phyloP scores from a whole-genome alignment of 2,329 filamentous ascomycete genomes.

The Mariannaea sp. region DNA sequence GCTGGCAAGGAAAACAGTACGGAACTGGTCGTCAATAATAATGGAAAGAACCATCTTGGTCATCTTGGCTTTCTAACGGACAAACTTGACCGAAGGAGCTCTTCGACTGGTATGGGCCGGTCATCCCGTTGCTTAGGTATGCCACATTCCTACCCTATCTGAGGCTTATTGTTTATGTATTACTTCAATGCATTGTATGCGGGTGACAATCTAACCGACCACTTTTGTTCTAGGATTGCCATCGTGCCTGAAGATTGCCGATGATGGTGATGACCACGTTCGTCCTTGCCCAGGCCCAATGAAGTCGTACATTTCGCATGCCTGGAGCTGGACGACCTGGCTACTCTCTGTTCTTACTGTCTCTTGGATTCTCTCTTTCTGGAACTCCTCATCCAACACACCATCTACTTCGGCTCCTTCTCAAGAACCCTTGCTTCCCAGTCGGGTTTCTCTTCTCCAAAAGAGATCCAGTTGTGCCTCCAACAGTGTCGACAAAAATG shows the following conservation, averaged over 20 bases:
- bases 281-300: constrained; percentile 40
- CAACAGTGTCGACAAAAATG: constrained; percentile 39
- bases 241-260: constrained; percentile 40
- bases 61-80: constrained; percentile 25
- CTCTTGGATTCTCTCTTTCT: constrained; percentile 40
- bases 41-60: constrained; percentile 35
- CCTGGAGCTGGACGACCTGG: constrained; percentile 50
- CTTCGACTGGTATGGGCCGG: constrained; percentile 38
- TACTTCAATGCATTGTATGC: too few relatives aligned
- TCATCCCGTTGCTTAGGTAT: constrained; percentile 37
- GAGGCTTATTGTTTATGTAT: constrained; percentile 4
- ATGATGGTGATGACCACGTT: constrained; percentile 49
- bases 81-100: too few relatives aligned
- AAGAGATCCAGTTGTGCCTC: constrained; percentile 39
- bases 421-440: constrained; percentile 15
- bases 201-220: neutral
- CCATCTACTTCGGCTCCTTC: constrained; percentile 3
- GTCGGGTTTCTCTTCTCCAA: constrained; percentile 21
- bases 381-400: constrained; percentile 20
- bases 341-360: constrained; percentile 48
- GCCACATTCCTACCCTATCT: constrained; percentile 5
- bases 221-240: constrained; percentile 32
- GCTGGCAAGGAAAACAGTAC: constrained; percentile 36
- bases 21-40: constrained; percentile 26
- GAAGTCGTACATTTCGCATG: constrained; percentile 39